These are phyloP conservation scores for Speleostelium caveatum DNA, from an alignment of 78 protist species.

Conservation along the genomic window DNA sequence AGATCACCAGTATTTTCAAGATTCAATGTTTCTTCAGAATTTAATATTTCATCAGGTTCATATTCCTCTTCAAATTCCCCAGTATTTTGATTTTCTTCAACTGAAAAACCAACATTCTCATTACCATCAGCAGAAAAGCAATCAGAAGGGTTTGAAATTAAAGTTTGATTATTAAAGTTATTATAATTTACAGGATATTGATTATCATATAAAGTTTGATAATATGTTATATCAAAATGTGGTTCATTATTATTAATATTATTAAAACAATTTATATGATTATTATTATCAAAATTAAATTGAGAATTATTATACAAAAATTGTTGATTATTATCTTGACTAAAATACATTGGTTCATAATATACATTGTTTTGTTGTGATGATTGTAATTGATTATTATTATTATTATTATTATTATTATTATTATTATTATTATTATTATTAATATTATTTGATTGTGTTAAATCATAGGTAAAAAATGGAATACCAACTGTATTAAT, in stretches of 20 bases:
- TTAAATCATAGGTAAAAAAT: too few relatives aligned
- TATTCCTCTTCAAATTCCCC: neutral
- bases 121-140: neutral
- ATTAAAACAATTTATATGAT: too few relatives aligned
- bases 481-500: too few relatives aligned
- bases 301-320: too few relatives aligned
- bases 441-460: conserved; percentile 3
- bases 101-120: neutral
- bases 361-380: too few relatives aligned
- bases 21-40: neutral
- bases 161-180: too few relatives aligned
- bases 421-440: neutral
- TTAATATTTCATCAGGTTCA: neutral
- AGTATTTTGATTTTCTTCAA: neutral
- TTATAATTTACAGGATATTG: neutral
- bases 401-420: conserved; percentile 3
- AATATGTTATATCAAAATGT: too few relatives aligned
- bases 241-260: too few relatives aligned
- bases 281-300: too few relatives aligned
- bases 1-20: neutral
- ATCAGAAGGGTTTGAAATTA: neutral
- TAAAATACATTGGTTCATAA: too few relatives aligned
- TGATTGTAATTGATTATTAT: neutral
- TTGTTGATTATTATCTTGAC: too few relatives aligned
- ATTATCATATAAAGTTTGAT: too few relatives aligned